phyloP scores from a whole-genome alignment of 345 rosid species.

The Erucastrum elatum region DNA sequence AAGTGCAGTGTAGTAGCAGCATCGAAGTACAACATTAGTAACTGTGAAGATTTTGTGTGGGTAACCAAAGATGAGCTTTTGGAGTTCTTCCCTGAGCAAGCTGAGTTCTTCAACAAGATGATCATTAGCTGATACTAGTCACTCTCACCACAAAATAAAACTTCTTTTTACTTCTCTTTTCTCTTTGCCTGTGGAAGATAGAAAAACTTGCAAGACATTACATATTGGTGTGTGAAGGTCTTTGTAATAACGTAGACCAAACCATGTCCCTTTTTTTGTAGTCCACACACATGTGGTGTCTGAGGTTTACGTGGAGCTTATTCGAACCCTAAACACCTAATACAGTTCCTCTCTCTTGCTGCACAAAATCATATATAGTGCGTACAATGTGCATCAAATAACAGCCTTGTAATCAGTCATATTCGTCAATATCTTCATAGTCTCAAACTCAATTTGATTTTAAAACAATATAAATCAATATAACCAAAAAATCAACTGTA shows the following conservation, averaged over 20 bases:
- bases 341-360: neutral
- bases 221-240: neutral
- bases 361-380: neutral
- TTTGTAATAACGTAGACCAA: conserved; percentile 3
- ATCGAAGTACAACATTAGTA: conserved; percentile 59
- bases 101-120: conserved; percentile 77
- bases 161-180: neutral
- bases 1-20: conserved; percentile 88
- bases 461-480: neutral
- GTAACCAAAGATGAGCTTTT: conserved; percentile 89
- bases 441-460: neutral
- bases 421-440: neutral
- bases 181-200: neutral
- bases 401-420: neutral
- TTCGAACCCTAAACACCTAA: neutral
- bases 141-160: neutral
- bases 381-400: neutral
- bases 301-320: neutral
- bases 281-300: conserved; percentile 17
- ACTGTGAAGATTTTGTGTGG: conserved; percentile 85
- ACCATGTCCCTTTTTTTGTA: conserved; percentile 12
- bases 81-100: conserved; percentile 81
- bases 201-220: neutral
- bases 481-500: neutral
- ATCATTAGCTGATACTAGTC: conserved; percentile 62